phyloP scores from a whole-genome alignment of 305 asterid genomes.

The Striga hermonthica region DNA sequence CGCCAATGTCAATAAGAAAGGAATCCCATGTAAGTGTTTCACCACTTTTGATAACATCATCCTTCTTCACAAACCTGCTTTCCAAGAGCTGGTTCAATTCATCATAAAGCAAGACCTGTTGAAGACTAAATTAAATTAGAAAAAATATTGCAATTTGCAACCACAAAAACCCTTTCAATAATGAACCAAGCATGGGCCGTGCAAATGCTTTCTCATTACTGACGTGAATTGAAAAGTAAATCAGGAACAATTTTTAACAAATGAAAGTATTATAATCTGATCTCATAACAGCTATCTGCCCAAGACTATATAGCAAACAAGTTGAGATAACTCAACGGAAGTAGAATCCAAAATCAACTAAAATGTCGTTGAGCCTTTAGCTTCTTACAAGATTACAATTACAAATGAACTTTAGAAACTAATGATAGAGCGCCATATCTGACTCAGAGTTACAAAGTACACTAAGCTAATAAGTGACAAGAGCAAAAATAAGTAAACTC shows the following conservation, averaged over 20 bases:
- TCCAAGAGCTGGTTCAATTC: slow-evolving; percentile 70
- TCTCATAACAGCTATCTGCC: slow-evolving; percentile 5
- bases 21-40: slow-evolving; percentile 60
- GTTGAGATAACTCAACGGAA: slow-evolving; percentile 10
- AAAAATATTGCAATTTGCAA: slow-evolving; percentile 2
- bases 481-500: too few relatives aligned
- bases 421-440: background rate
- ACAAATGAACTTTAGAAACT: background rate
- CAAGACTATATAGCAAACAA: background rate
- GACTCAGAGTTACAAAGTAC: too few relatives aligned
- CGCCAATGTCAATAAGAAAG: slow-evolving; percentile 80
- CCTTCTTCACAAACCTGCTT: slow-evolving; percentile 67
- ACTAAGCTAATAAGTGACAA: too few relatives aligned
- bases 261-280: too few relatives aligned
- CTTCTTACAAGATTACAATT: slow-evolving; percentile 4
- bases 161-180: slow-evolving; percentile 1
- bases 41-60: slow-evolving; percentile 58
- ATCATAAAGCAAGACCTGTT: slow-evolving; percentile 70
- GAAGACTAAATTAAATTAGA: slow-evolving; percentile 23
- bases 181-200: slow-evolving; percentile 13
- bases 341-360: slow-evolving; percentile 8
- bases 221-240: slow-evolving; percentile 19
- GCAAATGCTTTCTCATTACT: slow-evolving; percentile 21
- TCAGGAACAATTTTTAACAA: background rate
- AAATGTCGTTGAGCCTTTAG: slow-evolving; percentile 4